These are phyloP conservation scores for Suhomyces choctaworum DNA, from an alignment of 1,139 yeast genomes.

Conservation along the genomic window DNA sequence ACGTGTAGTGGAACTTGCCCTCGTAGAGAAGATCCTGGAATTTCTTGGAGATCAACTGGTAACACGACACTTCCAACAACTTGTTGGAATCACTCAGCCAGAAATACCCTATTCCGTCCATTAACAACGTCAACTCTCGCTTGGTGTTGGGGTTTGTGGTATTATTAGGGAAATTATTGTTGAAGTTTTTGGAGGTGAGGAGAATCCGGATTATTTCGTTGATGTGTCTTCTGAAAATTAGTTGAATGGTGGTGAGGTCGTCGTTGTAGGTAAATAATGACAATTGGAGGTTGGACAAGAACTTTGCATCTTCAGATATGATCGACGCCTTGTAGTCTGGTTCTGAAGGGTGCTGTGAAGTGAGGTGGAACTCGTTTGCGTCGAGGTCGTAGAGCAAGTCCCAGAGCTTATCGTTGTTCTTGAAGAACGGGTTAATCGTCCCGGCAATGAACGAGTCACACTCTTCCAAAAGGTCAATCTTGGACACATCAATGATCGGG, in stretches of 20 bases:
- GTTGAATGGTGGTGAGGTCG: slow-evolving; percentile 49
- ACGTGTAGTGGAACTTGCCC: slow-evolving; percentile 36
- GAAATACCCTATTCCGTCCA: slow-evolving; percentile 48
- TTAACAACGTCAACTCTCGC: slow-evolving; percentile 31
- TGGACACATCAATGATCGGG: slow-evolving; percentile 64
- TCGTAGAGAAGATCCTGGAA: slow-evolving; percentile 39
- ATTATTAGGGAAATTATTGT: slow-evolving; percentile 21
- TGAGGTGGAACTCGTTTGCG: slow-evolving; percentile 41
- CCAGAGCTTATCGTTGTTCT: slow-evolving; percentile 56
- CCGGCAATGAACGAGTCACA: slow-evolving; percentile 64
- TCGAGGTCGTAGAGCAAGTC: slow-evolving; percentile 62
- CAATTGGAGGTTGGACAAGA: slow-evolving; percentile 45
- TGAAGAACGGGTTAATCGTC: slow-evolving; percentile 67
- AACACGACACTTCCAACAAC: slow-evolving; percentile 44
- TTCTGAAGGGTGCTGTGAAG: slow-evolving; percentile 19
- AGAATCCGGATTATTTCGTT: slow-evolving; percentile 47
- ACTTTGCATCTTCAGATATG: slow-evolving; percentile 49
- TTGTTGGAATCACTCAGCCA: slow-evolving; percentile 47
- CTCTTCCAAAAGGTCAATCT: slow-evolving; percentile 54
- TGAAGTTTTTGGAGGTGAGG: slow-evolving; percentile 42
- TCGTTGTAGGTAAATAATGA: slow-evolving; percentile 49
- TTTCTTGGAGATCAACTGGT: slow-evolving; percentile 40
- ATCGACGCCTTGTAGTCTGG: slow-evolving; percentile 36
- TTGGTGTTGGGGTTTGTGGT: slow-evolving; percentile 9
- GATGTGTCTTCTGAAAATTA: slow-evolving; percentile 49